phyloP scores from a whole-genome alignment of 345 rosid species.

The Boechera divaricarpa region DNA sequence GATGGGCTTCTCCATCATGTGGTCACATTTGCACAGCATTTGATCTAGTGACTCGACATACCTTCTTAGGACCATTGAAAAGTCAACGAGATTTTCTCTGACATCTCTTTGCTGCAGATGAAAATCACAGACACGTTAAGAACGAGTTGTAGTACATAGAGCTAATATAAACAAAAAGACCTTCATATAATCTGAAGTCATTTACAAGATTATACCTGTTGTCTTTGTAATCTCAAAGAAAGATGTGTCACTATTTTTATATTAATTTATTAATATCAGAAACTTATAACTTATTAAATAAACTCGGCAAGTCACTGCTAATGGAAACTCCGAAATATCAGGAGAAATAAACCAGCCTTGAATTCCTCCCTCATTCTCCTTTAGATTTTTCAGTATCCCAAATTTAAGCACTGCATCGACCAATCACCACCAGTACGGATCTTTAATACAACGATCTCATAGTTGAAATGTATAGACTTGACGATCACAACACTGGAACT shows the following conservation, averaged over 20 bases:
- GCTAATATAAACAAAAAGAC: background rate
- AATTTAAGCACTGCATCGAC: background rate
- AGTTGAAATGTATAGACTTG: slow-evolving; percentile 22
- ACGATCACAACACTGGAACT: slow-evolving; percentile 4
- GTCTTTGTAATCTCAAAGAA: background rate
- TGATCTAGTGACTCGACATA: slow-evolving; percentile 51
- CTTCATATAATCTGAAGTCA: slow-evolving; percentile 15
- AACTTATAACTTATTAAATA: background rate
- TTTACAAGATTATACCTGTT: background rate
- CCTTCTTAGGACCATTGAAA: slow-evolving; percentile 30
- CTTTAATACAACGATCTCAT: background rate
- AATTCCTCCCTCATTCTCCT: background rate
- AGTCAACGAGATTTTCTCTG: slow-evolving; percentile 22
- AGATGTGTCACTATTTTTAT: slow-evolving; percentile 14
- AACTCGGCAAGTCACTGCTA: background rate
- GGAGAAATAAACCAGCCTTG: background rate
- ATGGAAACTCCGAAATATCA: background rate
- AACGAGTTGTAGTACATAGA: background rate
- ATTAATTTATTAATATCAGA: background rate
- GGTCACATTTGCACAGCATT: slow-evolving; percentile 46
- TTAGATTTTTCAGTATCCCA: background rate
- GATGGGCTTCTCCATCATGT: slow-evolving; percentile 41
- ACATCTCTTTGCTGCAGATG: slow-evolving; percentile 34
- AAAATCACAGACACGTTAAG: background rate
- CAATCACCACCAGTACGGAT: background rate